Conservation (phyloP, 2,329 filamentous ascomycete species). For the Fusarium phyllophilum region DNA sequence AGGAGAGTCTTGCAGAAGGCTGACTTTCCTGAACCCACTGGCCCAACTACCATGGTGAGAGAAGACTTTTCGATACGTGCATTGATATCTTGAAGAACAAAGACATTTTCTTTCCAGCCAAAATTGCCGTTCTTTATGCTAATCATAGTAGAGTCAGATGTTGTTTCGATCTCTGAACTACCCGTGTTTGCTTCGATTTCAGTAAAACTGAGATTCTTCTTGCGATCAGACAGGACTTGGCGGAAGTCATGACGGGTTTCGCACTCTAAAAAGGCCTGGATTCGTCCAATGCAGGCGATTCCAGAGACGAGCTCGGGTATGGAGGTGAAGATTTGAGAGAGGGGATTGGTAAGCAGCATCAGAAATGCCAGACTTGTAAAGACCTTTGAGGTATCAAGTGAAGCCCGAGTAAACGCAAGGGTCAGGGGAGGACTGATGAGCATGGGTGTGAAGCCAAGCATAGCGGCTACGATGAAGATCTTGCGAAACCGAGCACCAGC, state of each 20-base stretch:
- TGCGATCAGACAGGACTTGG: neutral
- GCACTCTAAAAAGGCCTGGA: neutral
- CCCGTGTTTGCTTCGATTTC: neutral
- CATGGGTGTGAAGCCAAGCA: conserved; percentile 49
- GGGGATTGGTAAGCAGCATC: neutral
- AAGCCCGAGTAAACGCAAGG: conserved; percentile 43
- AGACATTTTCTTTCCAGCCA: conserved; percentile 39
- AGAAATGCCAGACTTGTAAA: conserved; percentile 43
- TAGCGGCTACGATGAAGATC: conserved; percentile 33
- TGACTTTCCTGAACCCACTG: conserved; percentile 51
- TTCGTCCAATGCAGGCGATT: neutral
- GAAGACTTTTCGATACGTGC: conserved; percentile 8
- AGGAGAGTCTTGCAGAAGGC: conserved; percentile 52
- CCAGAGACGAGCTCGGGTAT: conserved; percentile 4
- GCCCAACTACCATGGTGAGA: conserved; percentile 51
- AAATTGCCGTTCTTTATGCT: conserved; percentile 24
- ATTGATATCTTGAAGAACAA: conserved; percentile 31
- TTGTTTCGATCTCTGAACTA: too few species aligned
- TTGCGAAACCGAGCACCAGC: conserved; percentile 43
- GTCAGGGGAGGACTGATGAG: conserved; percentile 49
- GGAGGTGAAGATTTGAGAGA: conserved; percentile 3
- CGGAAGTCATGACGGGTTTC: conserved; percentile 2
- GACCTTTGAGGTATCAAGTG: conserved; percentile 43
- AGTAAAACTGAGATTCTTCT: neutral
- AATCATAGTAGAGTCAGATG: neutral